These are phyloP conservation scores for Apiospora hydei DNA, from an alignment of 2,329 filamentous ascomycete species.

Conservation along the genomic window DNA sequence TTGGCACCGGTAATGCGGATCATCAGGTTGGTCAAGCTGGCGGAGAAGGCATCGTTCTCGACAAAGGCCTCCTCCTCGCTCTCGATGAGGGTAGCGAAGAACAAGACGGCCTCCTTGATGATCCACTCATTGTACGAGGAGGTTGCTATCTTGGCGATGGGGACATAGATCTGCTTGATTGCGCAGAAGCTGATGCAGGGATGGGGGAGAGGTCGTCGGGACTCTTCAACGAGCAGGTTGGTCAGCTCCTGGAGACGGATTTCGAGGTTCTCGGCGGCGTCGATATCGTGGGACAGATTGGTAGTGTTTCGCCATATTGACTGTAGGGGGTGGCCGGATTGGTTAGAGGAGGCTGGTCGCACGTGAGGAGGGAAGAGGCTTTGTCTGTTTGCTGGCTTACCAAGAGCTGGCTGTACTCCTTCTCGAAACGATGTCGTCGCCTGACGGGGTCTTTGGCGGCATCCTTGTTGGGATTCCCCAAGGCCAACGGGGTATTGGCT, in stretches of 20 bases:
- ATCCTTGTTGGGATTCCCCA: conserved; percentile 63
- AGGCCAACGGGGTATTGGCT: conserved; percentile 66
- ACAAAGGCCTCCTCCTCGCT: conserved; percentile 96
- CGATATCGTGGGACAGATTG: conserved; percentile 66
- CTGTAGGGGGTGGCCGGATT: conserved; percentile 37
- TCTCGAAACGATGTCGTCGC: conserved; percentile 71
- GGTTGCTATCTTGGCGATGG: conserved; percentile 87
- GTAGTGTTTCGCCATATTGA: conserved; percentile 68
- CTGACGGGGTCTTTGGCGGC: conserved; percentile 68
- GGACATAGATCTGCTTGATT: conserved; percentile 86
- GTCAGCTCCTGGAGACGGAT: conserved; percentile 69
- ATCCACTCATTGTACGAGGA: conserved; percentile 86
- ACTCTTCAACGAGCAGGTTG: conserved; percentile 85
- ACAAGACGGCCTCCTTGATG: conserved; percentile 81
- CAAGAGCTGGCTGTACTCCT: conserved; percentile 69
- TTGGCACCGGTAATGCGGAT: conserved; percentile 79
- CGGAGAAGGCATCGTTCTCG: conserved; percentile 84
- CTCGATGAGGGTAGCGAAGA: conserved; percentile 93
- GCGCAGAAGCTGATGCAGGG: conserved; percentile 90
- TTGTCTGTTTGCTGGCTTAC: conserved; percentile 46
- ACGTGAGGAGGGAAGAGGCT: neutral
- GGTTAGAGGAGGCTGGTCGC: conserved; percentile 25
- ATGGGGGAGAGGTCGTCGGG: conserved; percentile 85
- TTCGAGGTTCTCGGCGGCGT: conserved; percentile 69
- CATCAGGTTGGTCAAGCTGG: conserved; percentile 85